A percentile compares a stretch with the other conserved stretches of the same genome.
phyloP scores from a whole-genome alignment of 2,329 filamentous ascomycete genomes.

The Penicillium sp. region DNA sequence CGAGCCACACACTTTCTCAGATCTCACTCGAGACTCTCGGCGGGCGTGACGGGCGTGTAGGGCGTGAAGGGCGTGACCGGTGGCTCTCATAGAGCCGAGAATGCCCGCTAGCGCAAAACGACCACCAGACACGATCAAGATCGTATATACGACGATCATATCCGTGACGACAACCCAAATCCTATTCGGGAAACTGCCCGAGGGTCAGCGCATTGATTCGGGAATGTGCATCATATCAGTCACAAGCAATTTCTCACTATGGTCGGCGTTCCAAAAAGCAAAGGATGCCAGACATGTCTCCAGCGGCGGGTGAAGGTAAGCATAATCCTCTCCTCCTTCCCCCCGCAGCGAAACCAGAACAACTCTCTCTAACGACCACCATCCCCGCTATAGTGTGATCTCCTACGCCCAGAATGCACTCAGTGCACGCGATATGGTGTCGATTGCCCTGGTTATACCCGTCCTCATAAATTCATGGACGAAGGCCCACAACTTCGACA shows the following conservation, averaged over 20 bases:
- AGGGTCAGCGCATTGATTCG: not conserved
- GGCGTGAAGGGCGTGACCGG: not conserved
- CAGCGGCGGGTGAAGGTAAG: constrained; percentile 38
- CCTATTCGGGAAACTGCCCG: not conserved
- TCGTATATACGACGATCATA: not conserved
- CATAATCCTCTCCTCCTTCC: not conserved
- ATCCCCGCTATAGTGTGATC: constrained; percentile 29
- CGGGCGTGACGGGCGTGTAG: not conserved
- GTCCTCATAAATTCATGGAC: constrained; percentile 39
- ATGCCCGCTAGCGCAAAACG: not conserved
- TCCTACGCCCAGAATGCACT: constrained; percentile 33
- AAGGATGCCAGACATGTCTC: constrained; percentile 42
- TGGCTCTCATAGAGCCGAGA: not conserved
- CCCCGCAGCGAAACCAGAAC: not conserved
- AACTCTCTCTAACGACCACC: not conserved
- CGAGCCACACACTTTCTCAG: constrained; percentile 1
- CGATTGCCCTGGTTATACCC: constrained; percentile 37
- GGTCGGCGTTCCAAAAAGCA: constrained; percentile 43
- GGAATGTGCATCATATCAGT: not conserved
- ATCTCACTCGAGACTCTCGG: not conserved
- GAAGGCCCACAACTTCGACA: constrained; percentile 36
- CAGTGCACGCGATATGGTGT: constrained; percentile 40
- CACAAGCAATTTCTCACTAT: constrained; percentile 23
- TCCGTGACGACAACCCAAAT: not conserved
- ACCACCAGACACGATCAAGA: not conserved